A percentile compares a stretch with the other conserved stretches of the same genome.
phyloP scores from a whole-genome alignment of 2,329 filamentous ascomycete species.

The Tolypocladium paradoxum region DNA sequence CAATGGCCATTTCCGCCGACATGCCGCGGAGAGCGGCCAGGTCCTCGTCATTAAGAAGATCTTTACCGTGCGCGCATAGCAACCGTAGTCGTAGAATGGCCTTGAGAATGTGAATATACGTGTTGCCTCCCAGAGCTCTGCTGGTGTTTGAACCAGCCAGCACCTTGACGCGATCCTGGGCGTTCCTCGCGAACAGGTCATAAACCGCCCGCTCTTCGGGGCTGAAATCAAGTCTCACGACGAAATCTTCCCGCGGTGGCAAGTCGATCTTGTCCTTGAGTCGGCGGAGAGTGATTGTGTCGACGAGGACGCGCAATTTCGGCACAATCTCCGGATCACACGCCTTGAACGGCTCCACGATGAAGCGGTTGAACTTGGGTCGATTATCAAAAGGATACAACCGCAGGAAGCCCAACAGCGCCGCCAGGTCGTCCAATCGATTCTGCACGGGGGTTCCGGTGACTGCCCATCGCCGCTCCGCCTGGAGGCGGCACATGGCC shows the following conservation, averaged over 20 bases:
- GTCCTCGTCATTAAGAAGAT: conserved; percentile 77
- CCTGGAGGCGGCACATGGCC: conserved; percentile 68
- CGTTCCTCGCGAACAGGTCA: conserved; percentile 73
- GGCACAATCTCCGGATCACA: conserved; percentile 76
- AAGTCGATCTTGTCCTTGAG: conserved; percentile 86
- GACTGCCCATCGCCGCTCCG: conserved; percentile 86
- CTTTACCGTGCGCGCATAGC: conserved; percentile 88
- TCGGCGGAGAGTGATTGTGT: conserved; percentile 86
- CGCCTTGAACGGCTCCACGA: conserved; percentile 76
- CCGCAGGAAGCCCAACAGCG: conserved; percentile 75
- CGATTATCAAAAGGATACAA: conserved; percentile 77
- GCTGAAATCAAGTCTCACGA: conserved; percentile 66
- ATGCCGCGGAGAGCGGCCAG: conserved; percentile 69
- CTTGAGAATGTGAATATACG: conserved; percentile 89
- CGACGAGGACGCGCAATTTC: conserved; percentile 79
- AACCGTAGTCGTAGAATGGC: conserved; percentile 82
- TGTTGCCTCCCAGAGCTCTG: conserved; percentile 65
- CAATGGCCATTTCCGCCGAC: conserved; percentile 77
- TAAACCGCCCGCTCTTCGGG: conserved; percentile 68
- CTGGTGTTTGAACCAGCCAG: conserved; percentile 49
- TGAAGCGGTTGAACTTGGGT: conserved; percentile 64
- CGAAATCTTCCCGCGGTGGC: conserved; percentile 60
- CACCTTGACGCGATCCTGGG: conserved; percentile 67
- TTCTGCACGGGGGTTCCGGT: conserved; percentile 96
- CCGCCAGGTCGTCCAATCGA: conserved; percentile 77